Conservation (phyloP, 2,329 filamentous ascomycete genomes). For the Ambrosiella cleistominuta region DNA sequence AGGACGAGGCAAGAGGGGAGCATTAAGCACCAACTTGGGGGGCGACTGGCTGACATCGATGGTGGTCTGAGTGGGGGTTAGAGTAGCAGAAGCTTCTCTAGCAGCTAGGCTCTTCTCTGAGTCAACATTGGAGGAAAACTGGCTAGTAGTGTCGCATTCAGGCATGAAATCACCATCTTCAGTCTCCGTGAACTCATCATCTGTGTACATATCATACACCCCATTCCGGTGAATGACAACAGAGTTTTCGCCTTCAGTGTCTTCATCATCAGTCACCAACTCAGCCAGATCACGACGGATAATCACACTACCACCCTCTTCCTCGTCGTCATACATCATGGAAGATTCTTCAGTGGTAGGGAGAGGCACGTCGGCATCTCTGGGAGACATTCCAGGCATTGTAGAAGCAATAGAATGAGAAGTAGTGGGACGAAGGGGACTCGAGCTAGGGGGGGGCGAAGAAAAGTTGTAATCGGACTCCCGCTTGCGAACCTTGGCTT, state of each 20-base stretch:
- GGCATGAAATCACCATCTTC: conserved; percentile 20
- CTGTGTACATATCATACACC: conserved; percentile 22
- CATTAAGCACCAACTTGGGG: conserved; percentile 15
- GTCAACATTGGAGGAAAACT: conserved; percentile 19
- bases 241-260: conserved; percentile 15
- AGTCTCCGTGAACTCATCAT: conserved; percentile 28
- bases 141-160: conserved; percentile 17
- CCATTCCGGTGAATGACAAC: conserved; percentile 11
- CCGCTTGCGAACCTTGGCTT: conserved; percentile 34
- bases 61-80: conserved; percentile 8
- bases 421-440: conserved; percentile 31
- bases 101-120: conserved; percentile 19
- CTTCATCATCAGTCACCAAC: conserved; percentile 23
- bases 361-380: conserved; percentile 80
- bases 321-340: conserved; percentile 36
- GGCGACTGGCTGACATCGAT: conserved; percentile 9
- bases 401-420: conserved; percentile 19
- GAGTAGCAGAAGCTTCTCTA: conserved; percentile 10
- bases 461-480: conserved; percentile 48
- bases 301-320: conserved; percentile 41
- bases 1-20: conserved; percentile 18
- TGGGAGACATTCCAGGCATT: conserved; percentile 19
- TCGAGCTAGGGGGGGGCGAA: conserved; percentile 41
- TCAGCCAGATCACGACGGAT: conserved; percentile 53
- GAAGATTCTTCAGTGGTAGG: conserved; percentile 61